Conservation (phyloP, 169 alveolate genomes). For the Plasmodium inui region DNA sequence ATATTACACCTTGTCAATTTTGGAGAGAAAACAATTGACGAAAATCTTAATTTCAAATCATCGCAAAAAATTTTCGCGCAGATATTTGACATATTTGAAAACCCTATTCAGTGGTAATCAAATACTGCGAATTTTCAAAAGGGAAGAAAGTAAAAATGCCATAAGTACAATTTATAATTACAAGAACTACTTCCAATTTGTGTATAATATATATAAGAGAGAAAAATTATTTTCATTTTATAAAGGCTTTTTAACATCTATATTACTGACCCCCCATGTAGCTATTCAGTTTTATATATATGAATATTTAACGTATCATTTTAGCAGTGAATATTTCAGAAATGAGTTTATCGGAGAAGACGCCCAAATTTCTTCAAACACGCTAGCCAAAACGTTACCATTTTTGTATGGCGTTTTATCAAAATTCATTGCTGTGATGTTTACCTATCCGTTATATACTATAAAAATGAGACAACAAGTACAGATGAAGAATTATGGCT, state of each 20-base stretch:
- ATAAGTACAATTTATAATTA: constrained; percentile 30
- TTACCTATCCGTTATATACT: constrained; percentile 71
- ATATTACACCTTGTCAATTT: constrained; percentile 52
- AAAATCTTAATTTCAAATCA: constrained; percentile 4
- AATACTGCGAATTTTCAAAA: constrained; percentile 48
- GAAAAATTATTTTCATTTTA: constrained; percentile 58
- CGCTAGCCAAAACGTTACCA: constrained; percentile 35
- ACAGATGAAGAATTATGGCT: constrained; percentile 60
- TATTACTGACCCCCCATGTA: constrained; percentile 66
- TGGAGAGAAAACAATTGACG: constrained; percentile 42
- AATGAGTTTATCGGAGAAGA: constrained; percentile 3
- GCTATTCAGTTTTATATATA: constrained; percentile 64
- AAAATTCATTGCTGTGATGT: constrained; percentile 53
- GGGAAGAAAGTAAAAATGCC: constrained; percentile 62
- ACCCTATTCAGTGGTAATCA: constrained; percentile 9
- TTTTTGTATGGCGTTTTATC: constrained; percentile 62
- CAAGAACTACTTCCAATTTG: constrained; percentile 66
- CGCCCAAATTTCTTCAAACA: constrained; percentile 20
- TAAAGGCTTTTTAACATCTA: constrained; percentile 62
- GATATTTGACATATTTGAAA: constrained; percentile 44
- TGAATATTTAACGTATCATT: constrained; percentile 57
- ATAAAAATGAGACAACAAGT: constrained; percentile 76
- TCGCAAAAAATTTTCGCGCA: constrained; percentile 49
- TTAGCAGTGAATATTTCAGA: constrained; percentile 22
- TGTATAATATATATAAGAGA: constrained; percentile 55